These are phyloP conservation scores for Neospermospora avenae DNA, from an alignment of 2,329 filamentous ascomycete species.

Conservation along the genomic window DNA sequence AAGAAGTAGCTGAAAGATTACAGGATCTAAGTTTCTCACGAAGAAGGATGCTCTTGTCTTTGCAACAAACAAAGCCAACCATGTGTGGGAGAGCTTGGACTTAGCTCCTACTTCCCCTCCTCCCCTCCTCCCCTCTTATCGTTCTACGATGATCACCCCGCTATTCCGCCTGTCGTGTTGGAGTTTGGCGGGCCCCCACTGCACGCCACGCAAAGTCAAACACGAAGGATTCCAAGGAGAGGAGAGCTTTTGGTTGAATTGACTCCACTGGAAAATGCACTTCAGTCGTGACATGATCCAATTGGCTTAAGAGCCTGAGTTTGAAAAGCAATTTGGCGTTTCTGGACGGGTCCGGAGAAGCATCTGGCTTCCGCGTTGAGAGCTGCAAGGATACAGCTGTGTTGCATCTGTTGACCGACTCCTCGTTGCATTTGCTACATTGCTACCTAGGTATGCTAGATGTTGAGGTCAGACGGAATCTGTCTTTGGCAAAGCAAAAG, in stretches of 20 bases:
- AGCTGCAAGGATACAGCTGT: conserved; percentile 6
- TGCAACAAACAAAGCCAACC: background rate
- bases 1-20: background rate
- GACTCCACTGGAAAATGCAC: background rate
- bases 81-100: conserved; percentile 1
- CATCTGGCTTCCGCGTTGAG: background rate
- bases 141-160: background rate
- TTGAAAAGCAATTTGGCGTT: background rate
- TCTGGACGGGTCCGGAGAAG: background rate
- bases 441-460: too few relatives aligned
- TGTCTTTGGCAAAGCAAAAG: too few relatives aligned
- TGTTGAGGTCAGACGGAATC: too few relatives aligned
- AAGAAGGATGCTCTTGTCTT: background rate
- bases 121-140: background rate
- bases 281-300: conserved; percentile 5
- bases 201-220: background rate
- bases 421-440: background rate
- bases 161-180: background rate
- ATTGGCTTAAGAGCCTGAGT: conserved; percentile 2
- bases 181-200: background rate
- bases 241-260: background rate
- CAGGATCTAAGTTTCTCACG: background rate
- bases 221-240: background rate
- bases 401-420: conserved; percentile 8
- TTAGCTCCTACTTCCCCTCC: background rate